Percentiles rank a stretch among this genome's conserved stretches.
Evolutionary conservation across 1,284 basidiomycete genomes (phyloP).

Genomic region (Trichosporon sp.): DNA sequence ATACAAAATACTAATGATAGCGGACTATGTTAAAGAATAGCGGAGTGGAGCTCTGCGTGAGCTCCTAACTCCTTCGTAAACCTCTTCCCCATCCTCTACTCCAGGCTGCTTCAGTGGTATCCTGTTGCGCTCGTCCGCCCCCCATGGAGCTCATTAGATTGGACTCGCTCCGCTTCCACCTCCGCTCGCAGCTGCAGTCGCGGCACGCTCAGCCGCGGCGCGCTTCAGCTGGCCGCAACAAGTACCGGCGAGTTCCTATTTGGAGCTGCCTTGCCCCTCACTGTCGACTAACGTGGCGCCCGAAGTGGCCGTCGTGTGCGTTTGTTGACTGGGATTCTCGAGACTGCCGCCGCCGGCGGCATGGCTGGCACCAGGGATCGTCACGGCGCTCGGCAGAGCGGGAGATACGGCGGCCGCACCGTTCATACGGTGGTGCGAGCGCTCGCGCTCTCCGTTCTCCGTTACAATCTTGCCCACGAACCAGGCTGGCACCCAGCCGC

Average conservation of each 20-base stretch:
- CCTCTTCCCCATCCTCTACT: not conserved
- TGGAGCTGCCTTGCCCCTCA: not conserved
- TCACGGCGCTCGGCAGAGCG: not conserved
- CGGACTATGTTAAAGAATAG: not conserved
- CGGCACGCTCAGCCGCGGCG: conserved; percentile 8
- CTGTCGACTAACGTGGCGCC: not conserved
- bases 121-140: not conserved
- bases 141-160: not conserved
- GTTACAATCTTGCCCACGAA: conserved; percentile 49
- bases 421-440: not conserved
- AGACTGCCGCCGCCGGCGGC: not conserved
- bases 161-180: not conserved
- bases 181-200: not conserved
- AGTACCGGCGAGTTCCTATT: conserved; percentile 19
- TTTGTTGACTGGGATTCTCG: not conserved
- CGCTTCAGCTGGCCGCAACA: conserved; percentile 19
- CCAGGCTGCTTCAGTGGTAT: conserved; percentile 5
- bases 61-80: not conserved
- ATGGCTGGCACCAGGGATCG: not conserved
- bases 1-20: conserved; percentile 13
- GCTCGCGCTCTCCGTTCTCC: conserved; percentile 10
- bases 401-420: conserved; percentile 7
- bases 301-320: not conserved
- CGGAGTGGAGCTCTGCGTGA: not conserved
- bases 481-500: conserved; percentile 81